phyloP scores from a whole-genome alignment of 2,329 filamentous ascomycete species.

The Ophiosphaerella narmari region DNA sequence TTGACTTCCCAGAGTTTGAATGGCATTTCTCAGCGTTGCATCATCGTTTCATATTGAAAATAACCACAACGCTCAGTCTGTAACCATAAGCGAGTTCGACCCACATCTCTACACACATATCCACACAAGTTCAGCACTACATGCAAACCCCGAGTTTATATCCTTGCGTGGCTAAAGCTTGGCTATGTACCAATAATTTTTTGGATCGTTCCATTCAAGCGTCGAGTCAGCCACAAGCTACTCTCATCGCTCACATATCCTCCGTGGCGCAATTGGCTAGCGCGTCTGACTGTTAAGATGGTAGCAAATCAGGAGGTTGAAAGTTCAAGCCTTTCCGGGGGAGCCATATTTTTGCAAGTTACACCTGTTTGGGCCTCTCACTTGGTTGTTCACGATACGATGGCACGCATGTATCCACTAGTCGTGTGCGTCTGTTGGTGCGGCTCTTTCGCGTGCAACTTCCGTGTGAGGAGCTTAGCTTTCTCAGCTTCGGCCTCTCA shows the following conservation, averaged over 20 bases:
- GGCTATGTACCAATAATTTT: neutral
- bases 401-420: no score
- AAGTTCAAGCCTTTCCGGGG: constrained; percentile 42
- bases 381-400: no score
- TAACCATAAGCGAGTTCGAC: constrained; percentile 11
- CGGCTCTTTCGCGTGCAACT: no score
- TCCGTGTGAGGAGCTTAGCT: no score
- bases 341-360: constrained; percentile 20
- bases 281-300: constrained; percentile 63
- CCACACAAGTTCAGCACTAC: neutral
- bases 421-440: no score
- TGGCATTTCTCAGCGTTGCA: no score
- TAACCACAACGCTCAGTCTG: no score
- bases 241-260: constrained; percentile 26
- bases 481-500: no score
- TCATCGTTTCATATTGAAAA: no score
- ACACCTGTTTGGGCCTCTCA: no score
- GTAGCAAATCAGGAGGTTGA: constrained; percentile 36
- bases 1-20: no score
- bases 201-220: constrained; percentile 12
- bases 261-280: constrained; percentile 60
- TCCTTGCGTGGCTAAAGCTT: neutral
- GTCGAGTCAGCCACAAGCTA: constrained; percentile 19
- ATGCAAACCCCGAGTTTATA: no score
- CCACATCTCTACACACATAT: constrained; percentile 1